Evolutionary conservation across 2,329 filamentous ascomycete species (phyloP).

Genomic region (Xylaria sp.): DNA sequence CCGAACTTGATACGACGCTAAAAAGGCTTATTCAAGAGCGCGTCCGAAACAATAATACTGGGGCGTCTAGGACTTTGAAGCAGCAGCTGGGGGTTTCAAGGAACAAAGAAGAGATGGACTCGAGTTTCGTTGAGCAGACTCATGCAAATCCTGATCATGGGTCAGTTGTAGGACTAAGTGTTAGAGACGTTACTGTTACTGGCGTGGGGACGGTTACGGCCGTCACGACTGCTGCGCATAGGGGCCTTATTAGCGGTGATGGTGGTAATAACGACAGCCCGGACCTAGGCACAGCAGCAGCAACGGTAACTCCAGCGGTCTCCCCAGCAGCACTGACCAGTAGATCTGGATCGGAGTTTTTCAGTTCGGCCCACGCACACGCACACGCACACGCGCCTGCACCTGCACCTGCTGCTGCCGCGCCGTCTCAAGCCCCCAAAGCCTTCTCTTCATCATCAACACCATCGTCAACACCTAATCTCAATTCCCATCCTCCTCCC

Average conservation of each 20-base stretch:
- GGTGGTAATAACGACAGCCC: constrained; percentile 19
- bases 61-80: constrained; percentile 18
- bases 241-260: constrained; percentile 12
- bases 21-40: neutral
- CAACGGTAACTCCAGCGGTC: constrained; percentile 9
- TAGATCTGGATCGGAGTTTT: constrained; percentile 21
- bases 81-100: constrained; percentile 17
- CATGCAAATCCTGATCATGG: constrained; percentile 31
- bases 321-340: constrained; percentile 15
- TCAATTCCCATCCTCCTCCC: constrained; percentile 17
- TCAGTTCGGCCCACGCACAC: constrained; percentile 19
- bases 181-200: constrained; percentile 17
- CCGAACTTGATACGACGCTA: constrained; percentile 14
- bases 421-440: constrained; percentile 23
- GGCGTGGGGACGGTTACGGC: constrained; percentile 13
- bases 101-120: constrained; percentile 34
- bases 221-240: constrained; percentile 2
- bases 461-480: constrained; percentile 18
- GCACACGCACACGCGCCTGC: neutral
- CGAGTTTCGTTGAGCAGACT: constrained; percentile 28
- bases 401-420: constrained; percentile 14
- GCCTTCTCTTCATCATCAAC: constrained; percentile 23
- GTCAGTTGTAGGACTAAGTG: constrained; percentile 13
- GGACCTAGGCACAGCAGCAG: constrained; percentile 10
- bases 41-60: constrained; percentile 30